Conservation (phyloP, 495 filamentous ascomycete genomes). For the Trichoderma erinaceum region DNA sequence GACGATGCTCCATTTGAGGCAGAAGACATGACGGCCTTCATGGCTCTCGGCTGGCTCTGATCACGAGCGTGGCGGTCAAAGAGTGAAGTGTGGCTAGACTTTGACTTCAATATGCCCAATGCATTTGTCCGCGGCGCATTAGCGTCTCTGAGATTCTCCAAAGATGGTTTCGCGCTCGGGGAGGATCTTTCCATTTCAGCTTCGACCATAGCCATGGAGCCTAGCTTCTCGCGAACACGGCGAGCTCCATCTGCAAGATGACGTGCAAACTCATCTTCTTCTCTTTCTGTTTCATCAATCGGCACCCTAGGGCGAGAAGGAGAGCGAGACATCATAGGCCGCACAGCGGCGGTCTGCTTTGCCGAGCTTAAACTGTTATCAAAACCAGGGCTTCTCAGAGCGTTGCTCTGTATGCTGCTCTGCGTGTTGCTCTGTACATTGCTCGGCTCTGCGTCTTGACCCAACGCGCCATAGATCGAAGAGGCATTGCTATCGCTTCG, state of each 20-base stretch:
- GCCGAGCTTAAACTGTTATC: neutral
- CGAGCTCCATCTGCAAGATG: slow-evolving; percentile 73
- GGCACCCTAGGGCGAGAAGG: neutral
- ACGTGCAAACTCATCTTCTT: slow-evolving; percentile 63
- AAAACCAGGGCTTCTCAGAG: neutral
- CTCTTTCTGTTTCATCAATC: neutral
- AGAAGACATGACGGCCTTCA: slow-evolving; percentile 47
- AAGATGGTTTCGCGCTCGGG: slow-evolving; percentile 31
- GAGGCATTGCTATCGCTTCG: slow-evolving; percentile 75
- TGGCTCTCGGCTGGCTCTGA: slow-evolving; percentile 49
- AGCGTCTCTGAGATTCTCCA: slow-evolving; percentile 38
- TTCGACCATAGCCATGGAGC: slow-evolving; percentile 63
- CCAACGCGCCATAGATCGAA: slow-evolving; percentile 55
- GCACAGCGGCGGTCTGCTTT: neutral
- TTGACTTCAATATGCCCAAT: slow-evolving; percentile 62
- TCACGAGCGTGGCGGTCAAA: slow-evolving; percentile 34
- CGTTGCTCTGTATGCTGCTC: slow-evolving; percentile 8
- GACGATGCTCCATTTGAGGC: neutral
- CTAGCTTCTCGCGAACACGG: slow-evolving; percentile 75
- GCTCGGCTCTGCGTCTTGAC: slow-evolving; percentile 20
- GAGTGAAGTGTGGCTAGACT: slow-evolving; percentile 57
- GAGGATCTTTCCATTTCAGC: slow-evolving; percentile 51
- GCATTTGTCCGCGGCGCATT: slow-evolving; percentile 46
- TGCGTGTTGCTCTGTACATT: neutral
- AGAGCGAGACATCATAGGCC: neutral